phyloP scores from a whole-genome alignment of 2,329 filamentous ascomycete species.

The Fusarium newnesense region DNA sequence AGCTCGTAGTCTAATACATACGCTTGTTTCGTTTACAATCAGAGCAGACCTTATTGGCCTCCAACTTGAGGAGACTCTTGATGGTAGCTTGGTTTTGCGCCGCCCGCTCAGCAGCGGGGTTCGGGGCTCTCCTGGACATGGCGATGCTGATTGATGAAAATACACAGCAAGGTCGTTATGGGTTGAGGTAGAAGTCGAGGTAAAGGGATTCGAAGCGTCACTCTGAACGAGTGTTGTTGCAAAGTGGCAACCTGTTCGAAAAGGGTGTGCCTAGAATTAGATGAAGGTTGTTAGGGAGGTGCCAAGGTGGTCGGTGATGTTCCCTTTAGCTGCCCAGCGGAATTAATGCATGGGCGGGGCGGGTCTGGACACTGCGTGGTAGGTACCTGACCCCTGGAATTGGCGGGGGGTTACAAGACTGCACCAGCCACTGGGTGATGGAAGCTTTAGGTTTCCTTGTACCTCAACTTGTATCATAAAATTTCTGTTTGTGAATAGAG shows the following conservation, averaged over 20 bases:
- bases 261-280: conserved; percentile 29
- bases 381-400: conserved; percentile 33
- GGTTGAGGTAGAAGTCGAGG: not conserved
- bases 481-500: not conserved
- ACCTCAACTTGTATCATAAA: not conserved
- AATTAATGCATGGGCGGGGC: conserved; percentile 29
- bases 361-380: conserved; percentile 9
- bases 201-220: not conserved
- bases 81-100: conserved; percentile 94
- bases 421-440: conserved; percentile 17
- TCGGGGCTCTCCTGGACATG: conserved; percentile 83
- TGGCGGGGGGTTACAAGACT: conserved; percentile 4
- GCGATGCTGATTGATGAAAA: conserved; percentile 20
- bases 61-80: conserved; percentile 93
- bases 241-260: conserved; percentile 41
- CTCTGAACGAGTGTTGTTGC: conserved; percentile 23
- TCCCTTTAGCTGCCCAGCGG: conserved; percentile 35
- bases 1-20: conserved; percentile 55
- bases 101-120: conserved; percentile 85
- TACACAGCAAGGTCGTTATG: not conserved
- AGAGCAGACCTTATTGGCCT: conserved; percentile 94
- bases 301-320: conserved; percentile 43
- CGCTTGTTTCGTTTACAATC: conserved; percentile 99
- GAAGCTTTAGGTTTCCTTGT: not conserved
- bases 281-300: conserved; percentile 42